Conservation (phyloP, 2,329 filamentous ascomycete genomes). For the Pestalotiopsis sp. region DNA sequence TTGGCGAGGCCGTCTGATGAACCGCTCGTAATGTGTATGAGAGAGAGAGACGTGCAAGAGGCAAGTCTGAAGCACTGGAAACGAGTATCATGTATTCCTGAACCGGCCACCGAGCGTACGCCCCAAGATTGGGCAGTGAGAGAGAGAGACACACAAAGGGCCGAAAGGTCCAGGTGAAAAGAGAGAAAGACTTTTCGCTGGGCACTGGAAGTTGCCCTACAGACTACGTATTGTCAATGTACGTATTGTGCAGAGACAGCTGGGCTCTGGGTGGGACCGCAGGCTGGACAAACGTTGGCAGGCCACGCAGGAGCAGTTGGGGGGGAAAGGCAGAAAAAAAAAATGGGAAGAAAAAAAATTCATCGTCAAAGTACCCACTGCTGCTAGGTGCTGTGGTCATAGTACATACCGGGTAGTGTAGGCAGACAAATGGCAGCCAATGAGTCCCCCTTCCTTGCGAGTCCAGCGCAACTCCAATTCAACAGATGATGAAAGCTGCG, state of each 20-base stretch:
- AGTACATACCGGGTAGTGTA: not conserved
- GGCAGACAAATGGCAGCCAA: not conserved
- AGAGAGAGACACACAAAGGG: not conserved
- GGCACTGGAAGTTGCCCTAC: not conserved
- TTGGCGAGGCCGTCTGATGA: not conserved
- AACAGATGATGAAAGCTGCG: not conserved
- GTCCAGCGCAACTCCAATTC: not conserved
- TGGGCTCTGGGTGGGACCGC: not conserved
- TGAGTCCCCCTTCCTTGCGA: not conserved
- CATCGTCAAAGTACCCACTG: not conserved
- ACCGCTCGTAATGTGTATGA: not conserved
- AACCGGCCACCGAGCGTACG: not conserved
- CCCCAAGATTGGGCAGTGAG: not conserved
- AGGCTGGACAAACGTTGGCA: conserved; percentile 3
- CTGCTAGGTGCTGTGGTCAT: not conserved
- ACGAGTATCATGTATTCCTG: conserved; percentile 1
- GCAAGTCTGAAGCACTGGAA: not conserved
- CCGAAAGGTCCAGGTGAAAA: not conserved
- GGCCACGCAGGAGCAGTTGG: not conserved
- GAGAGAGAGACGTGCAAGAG: not conserved
- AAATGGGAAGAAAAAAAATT: not conserved
- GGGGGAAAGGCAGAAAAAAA: not conserved
- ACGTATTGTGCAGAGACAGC: not conserved
- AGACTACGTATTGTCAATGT: no score
- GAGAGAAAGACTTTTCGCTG: not conserved